phyloP scores from a whole-genome alignment of 2,329 filamentous ascomycete species.

The Aspergillus ibericus region DNA sequence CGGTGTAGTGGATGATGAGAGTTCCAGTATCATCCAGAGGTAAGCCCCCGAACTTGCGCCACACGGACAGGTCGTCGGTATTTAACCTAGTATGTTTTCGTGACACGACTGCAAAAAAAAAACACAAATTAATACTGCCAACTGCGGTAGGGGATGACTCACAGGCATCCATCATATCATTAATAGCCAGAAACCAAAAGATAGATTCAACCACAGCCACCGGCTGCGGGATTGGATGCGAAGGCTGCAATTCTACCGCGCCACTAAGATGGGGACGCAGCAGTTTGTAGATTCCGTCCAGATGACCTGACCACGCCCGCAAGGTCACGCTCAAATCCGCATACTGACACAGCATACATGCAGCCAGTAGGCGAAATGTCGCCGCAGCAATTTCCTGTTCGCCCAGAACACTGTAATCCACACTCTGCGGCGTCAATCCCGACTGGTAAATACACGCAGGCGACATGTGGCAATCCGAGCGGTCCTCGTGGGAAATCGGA shows the following conservation, averaged over 20 bases:
- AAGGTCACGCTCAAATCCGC: constrained; percentile 18
- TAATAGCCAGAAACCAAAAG: constrained; percentile 18
- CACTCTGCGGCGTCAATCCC: not conserved
- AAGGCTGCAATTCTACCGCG: not conserved
- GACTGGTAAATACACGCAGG: too few relatives aligned
- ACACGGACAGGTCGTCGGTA: not conserved
- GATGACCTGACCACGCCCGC: constrained; percentile 17
- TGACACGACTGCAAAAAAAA: not conserved
- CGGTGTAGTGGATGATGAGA: not conserved
- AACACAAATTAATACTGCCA: too few relatives aligned
- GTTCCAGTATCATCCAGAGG: not conserved
- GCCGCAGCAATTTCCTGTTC: too few relatives aligned
- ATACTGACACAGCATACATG: constrained; percentile 19
- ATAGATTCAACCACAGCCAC: constrained; percentile 8
- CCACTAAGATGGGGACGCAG: constrained; percentile 8
- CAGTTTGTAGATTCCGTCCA: constrained; percentile 15
- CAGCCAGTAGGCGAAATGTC: not conserved
- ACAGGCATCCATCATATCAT: constrained; percentile 20
- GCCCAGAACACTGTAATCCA: not conserved
- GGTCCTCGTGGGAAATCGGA: constrained; percentile 11
- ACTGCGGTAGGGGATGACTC: not conserved
- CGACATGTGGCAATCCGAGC: not conserved
- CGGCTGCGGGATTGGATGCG: not conserved
- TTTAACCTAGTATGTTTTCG: not conserved
- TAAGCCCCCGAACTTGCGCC: constrained; percentile 6